Evolutionary conservation across 805 yeast species (phyloP).

Genomic region (Teunomyces lycoperdinae): DNA sequence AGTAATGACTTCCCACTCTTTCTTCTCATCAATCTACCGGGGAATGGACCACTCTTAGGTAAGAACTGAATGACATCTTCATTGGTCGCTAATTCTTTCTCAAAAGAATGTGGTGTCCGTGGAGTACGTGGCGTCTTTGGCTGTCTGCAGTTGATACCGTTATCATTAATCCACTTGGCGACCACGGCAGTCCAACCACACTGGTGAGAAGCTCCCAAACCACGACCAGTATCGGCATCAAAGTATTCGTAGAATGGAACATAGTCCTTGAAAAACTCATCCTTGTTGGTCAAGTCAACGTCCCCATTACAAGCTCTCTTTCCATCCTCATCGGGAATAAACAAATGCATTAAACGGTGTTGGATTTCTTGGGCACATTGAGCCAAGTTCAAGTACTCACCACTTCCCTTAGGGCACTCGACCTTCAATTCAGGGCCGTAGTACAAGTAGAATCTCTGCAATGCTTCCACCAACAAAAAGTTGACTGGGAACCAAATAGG

Average conservation of each 20-base stretch:
- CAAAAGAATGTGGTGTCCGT: slow-evolving; percentile 23
- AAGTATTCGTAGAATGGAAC: slow-evolving; percentile 84
- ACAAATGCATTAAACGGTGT: slow-evolving; percentile 77
- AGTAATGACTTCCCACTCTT: slow-evolving; percentile 72
- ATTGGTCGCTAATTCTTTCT: slow-evolving; percentile 12
- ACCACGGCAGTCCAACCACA: slow-evolving; percentile 96
- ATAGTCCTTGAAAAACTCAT: slow-evolving; percentile 69
- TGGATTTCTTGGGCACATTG: slow-evolving; percentile 89
- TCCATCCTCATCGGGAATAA: slow-evolving; percentile 63
- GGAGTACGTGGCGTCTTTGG: slow-evolving; percentile 44
- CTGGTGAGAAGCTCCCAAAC: slow-evolving; percentile 90
- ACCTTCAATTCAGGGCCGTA: slow-evolving; percentile 84
- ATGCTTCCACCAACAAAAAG: slow-evolving; percentile 78
- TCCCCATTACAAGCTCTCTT: slow-evolving; percentile 80
- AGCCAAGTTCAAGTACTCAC: slow-evolving; percentile 70
- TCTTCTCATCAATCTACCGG: slow-evolving; percentile 58
- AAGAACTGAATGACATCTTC: slow-evolving; percentile 37
- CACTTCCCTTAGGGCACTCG: slow-evolving; percentile 86
- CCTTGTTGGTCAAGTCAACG: slow-evolving; percentile 49
- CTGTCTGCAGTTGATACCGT: slow-evolving; percentile 65
- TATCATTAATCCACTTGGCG: slow-evolving; percentile 88
- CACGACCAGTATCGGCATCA: slow-evolving; percentile 93
- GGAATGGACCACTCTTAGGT: slow-evolving; percentile 48
- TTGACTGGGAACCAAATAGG: slow-evolving; percentile 97
- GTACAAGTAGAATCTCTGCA: slow-evolving; percentile 83